A percentile compares a stretch with the other conserved stretches of the same genome.
These are phyloP conservation scores for Microbotryum violaceum DNA, from an alignment of 1,284 basidiomycete species.

Conservation along the genomic window DNA sequence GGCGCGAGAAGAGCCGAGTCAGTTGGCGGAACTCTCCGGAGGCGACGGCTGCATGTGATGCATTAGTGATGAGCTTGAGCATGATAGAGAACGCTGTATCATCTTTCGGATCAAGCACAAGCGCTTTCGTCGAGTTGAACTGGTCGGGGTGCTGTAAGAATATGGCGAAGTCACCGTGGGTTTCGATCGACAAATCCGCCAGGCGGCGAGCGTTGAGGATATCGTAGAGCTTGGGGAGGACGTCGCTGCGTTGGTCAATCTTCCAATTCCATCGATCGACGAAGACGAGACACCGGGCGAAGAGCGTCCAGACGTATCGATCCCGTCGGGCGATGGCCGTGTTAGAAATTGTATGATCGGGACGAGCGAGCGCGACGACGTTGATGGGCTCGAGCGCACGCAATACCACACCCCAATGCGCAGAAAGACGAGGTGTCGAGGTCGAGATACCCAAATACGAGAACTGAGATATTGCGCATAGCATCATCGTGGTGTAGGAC, in stretches of 20 bases:
- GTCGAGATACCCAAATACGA: slow-evolving; percentile 54
- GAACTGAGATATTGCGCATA: slow-evolving; percentile 74
- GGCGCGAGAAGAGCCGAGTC: slow-evolving; percentile 68
- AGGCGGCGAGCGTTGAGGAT: slow-evolving; percentile 76
- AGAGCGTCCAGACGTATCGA: slow-evolving; percentile 63
- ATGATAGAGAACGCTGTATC: slow-evolving; percentile 76
- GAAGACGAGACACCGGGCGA: slow-evolving; percentile 65
- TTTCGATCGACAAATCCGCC: slow-evolving; percentile 66
- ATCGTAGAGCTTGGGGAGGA: slow-evolving; percentile 62
- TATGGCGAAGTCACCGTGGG: slow-evolving; percentile 59
- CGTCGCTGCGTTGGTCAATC: slow-evolving; percentile 52
- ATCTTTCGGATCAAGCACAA: slow-evolving; percentile 46
- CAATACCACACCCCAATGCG: slow-evolving; percentile 62
- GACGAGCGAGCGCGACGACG: slow-evolving; percentile 50
- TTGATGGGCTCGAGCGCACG: slow-evolving; percentile 54
- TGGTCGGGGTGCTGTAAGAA: slow-evolving; percentile 61
- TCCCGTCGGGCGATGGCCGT: slow-evolving; percentile 57
- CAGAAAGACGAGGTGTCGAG: slow-evolving; percentile 47
- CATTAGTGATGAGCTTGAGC: slow-evolving; percentile 62
- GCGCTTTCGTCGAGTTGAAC: slow-evolving; percentile 48
- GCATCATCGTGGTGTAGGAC: slow-evolving; percentile 63
- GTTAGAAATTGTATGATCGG: slow-evolving; percentile 46
- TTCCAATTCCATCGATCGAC: slow-evolving; percentile 67
- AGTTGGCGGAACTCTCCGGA: slow-evolving; percentile 39
- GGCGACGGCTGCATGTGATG: slow-evolving; percentile 45